These are phyloP conservation scores for Macrocystidia cucumis DNA, from an alignment of 1,284 basidiomycete species.

Conservation along the genomic window DNA sequence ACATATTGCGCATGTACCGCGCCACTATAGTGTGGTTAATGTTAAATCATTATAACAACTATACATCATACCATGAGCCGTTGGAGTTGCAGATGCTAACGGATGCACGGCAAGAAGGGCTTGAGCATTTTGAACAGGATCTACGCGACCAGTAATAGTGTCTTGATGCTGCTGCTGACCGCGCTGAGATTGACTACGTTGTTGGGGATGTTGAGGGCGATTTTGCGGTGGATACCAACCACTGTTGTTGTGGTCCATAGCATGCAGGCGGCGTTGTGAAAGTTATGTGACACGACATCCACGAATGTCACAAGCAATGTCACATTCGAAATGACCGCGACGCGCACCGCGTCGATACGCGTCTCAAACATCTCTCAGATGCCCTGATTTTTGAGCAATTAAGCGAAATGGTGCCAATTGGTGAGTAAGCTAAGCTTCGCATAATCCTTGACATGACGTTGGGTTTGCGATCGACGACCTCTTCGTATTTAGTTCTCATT, in stretches of 20 bases:
- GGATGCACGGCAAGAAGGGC: constrained; percentile 57
- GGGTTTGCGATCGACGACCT: too few species aligned
- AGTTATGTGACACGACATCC: neutral
- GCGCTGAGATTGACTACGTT: constrained; percentile 11
- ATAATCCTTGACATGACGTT: neutral
- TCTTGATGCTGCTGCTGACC: constrained; percentile 13
- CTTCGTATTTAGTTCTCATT: too few species aligned
- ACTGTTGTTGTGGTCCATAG: constrained; percentile 9
- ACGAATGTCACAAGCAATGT: neutral
- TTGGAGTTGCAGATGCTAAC: constrained; percentile 60
- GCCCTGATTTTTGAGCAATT: neutral
- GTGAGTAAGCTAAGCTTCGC: neutral
- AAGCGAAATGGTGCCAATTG: neutral
- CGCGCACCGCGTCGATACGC: neutral
- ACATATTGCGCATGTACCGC: constrained; percentile 53
- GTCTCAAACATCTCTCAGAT: neutral
- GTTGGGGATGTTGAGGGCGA: constrained; percentile 12
- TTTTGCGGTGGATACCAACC: constrained; percentile 19
- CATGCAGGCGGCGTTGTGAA: neutral
- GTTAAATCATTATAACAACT: constrained; percentile 7
- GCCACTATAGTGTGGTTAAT: constrained; percentile 35
- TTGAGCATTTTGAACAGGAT: constrained; percentile 55
- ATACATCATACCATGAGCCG: constrained; percentile 47
- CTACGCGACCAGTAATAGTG: constrained; percentile 17
- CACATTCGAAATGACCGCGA: neutral